Percentiles rank a stretch among this genome's conserved stretches.
Conservation (phyloP, 2,329 filamentous ascomycete species). For the Xylaria arbuscula region DNA sequence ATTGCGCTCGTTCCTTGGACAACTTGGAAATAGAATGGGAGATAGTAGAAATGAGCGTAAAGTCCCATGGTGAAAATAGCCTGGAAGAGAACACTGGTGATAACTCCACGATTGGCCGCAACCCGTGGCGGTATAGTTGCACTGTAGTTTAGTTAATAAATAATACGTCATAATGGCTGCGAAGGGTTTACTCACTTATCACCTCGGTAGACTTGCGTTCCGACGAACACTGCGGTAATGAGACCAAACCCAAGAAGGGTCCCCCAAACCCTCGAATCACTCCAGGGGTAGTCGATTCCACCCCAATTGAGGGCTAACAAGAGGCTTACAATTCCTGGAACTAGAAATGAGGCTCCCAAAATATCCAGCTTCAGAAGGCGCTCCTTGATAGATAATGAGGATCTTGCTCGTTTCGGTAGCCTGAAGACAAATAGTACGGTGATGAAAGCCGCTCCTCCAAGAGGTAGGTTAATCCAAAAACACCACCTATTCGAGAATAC, state of each 20-base stretch:
- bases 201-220: conserved; percentile 10
- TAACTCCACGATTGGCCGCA: conserved; percentile 7
- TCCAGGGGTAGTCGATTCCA: conserved; percentile 24
- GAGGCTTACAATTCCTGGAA: conserved; percentile 12
- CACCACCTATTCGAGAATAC: conserved; percentile 1
- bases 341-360: conserved; percentile 13
- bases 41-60: conserved; percentile 21
- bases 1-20: conserved; percentile 10
- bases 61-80: conserved; percentile 17
- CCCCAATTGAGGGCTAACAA: conserved; percentile 29
- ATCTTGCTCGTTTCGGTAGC: background rate
- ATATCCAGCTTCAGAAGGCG: conserved; percentile 16
- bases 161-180: background rate
- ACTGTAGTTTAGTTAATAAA: conserved; percentile 5
- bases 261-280: conserved; percentile 21
- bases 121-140: conserved; percentile 27
- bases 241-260: conserved; percentile 18
- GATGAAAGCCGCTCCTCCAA: conserved; percentile 11
- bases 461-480: conserved; percentile 32
- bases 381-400: conserved; percentile 8
- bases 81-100: conserved; percentile 11
- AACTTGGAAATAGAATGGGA: conserved; percentile 29
- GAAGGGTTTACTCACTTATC: conserved; percentile 19
- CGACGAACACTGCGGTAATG: conserved; percentile 10
- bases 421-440: conserved; percentile 11